Conservation (phyloP, 768 basidiomycete genomes). For the Pleurotus cornucopiae region DNA sequence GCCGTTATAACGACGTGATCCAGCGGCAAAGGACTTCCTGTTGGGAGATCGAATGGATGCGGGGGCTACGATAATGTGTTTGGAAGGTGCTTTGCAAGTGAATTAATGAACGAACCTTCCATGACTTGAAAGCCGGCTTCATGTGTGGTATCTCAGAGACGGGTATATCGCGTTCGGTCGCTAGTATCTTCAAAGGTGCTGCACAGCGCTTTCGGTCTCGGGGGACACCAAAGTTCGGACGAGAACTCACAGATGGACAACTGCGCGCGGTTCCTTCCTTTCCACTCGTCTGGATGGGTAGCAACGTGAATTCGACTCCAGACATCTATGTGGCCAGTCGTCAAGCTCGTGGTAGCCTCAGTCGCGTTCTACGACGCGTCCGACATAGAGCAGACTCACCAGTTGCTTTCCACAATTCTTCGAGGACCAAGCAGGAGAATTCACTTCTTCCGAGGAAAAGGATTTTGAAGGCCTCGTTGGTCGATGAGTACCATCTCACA, state of each 20-base stretch:
- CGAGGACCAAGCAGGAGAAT: constrained; percentile 76
- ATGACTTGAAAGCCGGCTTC: constrained; percentile 57
- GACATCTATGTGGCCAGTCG: constrained; percentile 49
- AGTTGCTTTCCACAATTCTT: constrained; percentile 54
- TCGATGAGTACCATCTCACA: neutral
- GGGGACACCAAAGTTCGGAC: neutral
- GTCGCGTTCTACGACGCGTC: constrained; percentile 10
- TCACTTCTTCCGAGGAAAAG: constrained; percentile 87
- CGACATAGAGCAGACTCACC: constrained; percentile 35
- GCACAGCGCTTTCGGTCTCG: constrained; percentile 3
- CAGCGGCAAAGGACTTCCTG: constrained; percentile 20
- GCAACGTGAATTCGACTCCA: constrained; percentile 68
- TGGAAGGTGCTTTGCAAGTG: neutral
- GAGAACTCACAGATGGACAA: constrained; percentile 51
- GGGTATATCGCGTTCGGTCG: constrained; percentile 46
- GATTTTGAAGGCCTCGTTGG: constrained; percentile 48
- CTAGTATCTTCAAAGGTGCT: constrained; percentile 73
- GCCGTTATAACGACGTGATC: constrained; percentile 76
- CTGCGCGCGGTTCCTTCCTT: constrained; percentile 57
- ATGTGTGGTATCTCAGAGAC: constrained; percentile 58
- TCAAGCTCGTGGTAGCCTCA: neutral
- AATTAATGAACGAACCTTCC: constrained; percentile 44
- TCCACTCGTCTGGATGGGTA: constrained; percentile 65
- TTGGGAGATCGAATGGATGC: constrained; percentile 21
- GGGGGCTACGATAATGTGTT: constrained; percentile 23